These are phyloP conservation scores for Cladosporium sp. DNA, from an alignment of 2,329 filamentous ascomycete species.

Conservation along the genomic window DNA sequence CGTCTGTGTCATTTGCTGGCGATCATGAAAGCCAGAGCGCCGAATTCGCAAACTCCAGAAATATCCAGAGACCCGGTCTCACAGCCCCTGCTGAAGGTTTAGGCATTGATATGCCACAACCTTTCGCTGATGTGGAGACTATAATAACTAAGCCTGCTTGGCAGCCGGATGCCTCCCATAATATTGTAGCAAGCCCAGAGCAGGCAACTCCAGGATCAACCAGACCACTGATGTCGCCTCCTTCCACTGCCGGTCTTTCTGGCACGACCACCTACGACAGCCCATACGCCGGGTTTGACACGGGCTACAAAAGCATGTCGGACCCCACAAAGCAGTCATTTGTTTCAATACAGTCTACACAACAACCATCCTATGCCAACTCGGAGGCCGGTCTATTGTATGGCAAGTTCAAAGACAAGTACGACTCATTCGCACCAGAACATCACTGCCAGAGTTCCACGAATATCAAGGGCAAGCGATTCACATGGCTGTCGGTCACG, in stretches of 20 bases:
- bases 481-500: slow-evolving; percentile 50
- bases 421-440: slow-evolving; percentile 32
- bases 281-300: slow-evolving; percentile 25
- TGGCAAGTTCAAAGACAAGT: slow-evolving; percentile 23
- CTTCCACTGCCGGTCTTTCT: slow-evolving; percentile 30
- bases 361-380: slow-evolving; percentile 30
- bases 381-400: slow-evolving; percentile 33
- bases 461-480: slow-evolving; percentile 1
- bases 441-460: slow-evolving; percentile 25
- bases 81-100: slow-evolving; percentile 35
- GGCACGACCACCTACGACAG: slow-evolving; percentile 31
- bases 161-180: neutral
- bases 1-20: slow-evolving; percentile 40
- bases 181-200: slow-evolving; percentile 3
- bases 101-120: slow-evolving; percentile 34
- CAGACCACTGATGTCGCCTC: slow-evolving; percentile 28
- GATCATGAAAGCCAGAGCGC: slow-evolving; percentile 38
- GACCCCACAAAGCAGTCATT: slow-evolving; percentile 22
- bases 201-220: slow-evolving; percentile 24
- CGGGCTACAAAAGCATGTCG: slow-evolving; percentile 21
- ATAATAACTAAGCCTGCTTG: neutral
- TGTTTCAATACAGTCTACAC: slow-evolving; percentile 30
- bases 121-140: neutral
- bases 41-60: slow-evolving; percentile 34
- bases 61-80: slow-evolving; percentile 27